Evolutionary conservation across 306 rosid genomes (phyloP), one percentile per base, ranked within the genome.

Genomic region (Quercus engelmannii): DNA sequence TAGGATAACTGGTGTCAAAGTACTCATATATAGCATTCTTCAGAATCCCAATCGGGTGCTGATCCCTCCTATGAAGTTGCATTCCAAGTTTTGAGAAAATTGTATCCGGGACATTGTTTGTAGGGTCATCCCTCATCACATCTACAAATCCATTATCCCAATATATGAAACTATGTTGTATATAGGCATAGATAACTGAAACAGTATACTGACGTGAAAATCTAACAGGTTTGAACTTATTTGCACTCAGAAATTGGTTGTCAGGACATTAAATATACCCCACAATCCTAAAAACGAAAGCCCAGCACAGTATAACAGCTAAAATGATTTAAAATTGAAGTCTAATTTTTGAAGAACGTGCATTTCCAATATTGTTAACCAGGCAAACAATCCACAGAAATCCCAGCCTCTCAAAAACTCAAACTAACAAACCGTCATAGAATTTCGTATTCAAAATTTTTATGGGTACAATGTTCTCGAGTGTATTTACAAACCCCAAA

Each of bases 31-130:
- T 93, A 3, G 91, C 91, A 81, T 96, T 96, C 93, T 90, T 96
- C 73, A 96, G 76, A 77, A 93, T 96, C 64, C 98, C 99, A 76
- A 93, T 91, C 4, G 97, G 98, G 76, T 93, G 98, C 19, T 91
- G 87, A 83, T 91, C 91, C 90, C 96, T 88, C 84, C 91, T 88
- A 75, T 96, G 99, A 80, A 96, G 96, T 80, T 96, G 96, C 96
- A 91, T 73, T 67, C 99, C 98, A 76, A 96, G 93, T 85, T 91
- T 96, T 5, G 93, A 80, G 77, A 90, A 96, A 68, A 96, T 93
- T 4, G 85, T 84, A 83, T 96, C 97, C 2, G 94, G 99, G 71
- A 93, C 98, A 82, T 96, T 96, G 84, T 96, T 96, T 55, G 96
- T 90, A 57, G 97, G 96, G 69, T 93, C 99, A 74, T 96, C 97